Base-by-base conservation (phyloP, 192 early-diverging fungal genomes). In the Mortierella antarctica region DNA sequence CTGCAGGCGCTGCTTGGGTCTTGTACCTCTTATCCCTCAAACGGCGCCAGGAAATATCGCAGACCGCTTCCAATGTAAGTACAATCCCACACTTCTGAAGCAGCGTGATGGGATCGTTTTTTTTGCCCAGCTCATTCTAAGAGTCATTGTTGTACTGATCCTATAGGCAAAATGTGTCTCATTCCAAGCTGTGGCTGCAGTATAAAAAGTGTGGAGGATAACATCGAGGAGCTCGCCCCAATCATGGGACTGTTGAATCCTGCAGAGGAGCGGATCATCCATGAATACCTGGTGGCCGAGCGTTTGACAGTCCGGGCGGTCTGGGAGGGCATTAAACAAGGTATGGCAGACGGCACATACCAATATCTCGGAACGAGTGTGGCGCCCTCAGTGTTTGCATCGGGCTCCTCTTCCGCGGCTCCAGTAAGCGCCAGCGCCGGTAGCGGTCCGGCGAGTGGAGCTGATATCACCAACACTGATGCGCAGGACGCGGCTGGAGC, bases 91-190 rank as follows among this genome's bases (percentile, higher is more conserved):
- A 7, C 0, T 54, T 7, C 17, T 31, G 17, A n/a, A 15, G 46
- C 5, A 21, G 4, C 7, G 3, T 23, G 7, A 39, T 58, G 7
- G 45, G 15, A 4, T 51, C 41, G 41, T 14, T 18, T 23, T 13
- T 55, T 56, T 67, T 42, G 1, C 2, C 56, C 56, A 21, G 13
- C 23, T 15, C 17, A 40, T 15, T 20, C 5, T 58, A 31, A 31
- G 31, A 31, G 31, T 31, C 31, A 31, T 31, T 31, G 31, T 31
- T 31, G 6, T 7, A 1, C 21, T 12, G 13, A 44, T 18, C 41
- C 17, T 14, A 14, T 51, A 80, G 77, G 77, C 60, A 80, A 80
- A 45, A 72, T 72, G 70, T 80, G 77, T 42, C 65, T 52, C 44
- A 56, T 67, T 6, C 15, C 60, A 8, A 64, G 21, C 17, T 80